phyloP scores from a whole-genome alignment of 495 filamentous ascomycete species.

The Parathielavia hyrcaniae region DNA sequence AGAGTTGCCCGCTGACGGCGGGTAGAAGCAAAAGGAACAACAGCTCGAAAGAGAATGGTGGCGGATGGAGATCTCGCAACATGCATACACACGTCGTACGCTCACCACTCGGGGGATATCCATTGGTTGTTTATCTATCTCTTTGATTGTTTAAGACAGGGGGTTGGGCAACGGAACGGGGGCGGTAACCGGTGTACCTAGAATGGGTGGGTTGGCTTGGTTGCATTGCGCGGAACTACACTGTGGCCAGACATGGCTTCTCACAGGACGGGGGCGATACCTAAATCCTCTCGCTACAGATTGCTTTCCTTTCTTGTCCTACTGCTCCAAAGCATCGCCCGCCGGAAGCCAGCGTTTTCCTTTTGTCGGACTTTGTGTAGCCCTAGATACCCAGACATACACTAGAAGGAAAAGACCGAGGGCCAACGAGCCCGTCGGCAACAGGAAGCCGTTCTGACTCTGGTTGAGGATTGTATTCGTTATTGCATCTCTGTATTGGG shows the following conservation, averaged over 20 bases:
- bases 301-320: conserved; percentile 1
- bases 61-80: not conserved
- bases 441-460: not conserved
- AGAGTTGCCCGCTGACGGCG: conserved; percentile 38
- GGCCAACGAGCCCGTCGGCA: not conserved
- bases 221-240: conserved; percentile 12
- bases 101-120: not conserved
- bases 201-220: not conserved
- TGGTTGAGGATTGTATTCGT: conserved; percentile 5
- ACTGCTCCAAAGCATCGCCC: not conserved
- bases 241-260: not conserved
- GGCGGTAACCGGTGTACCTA: not conserved
- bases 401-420: not conserved
- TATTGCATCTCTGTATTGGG: not conserved
- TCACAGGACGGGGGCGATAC: not conserved
- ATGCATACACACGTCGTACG: not conserved
- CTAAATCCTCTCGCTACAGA: not conserved
- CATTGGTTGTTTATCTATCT: no score
- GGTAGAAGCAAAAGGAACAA: not conserved
- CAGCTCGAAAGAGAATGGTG: not conserved
- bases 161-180: not conserved
- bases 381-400: conserved; percentile 30
- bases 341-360: conserved; percentile 14
- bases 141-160: not conserved
- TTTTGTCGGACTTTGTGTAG: conserved; percentile 26